Conservation (phyloP, 2,329 filamentous ascomycete species). For the Stagonosporopsis cucurbitacearum region DNA sequence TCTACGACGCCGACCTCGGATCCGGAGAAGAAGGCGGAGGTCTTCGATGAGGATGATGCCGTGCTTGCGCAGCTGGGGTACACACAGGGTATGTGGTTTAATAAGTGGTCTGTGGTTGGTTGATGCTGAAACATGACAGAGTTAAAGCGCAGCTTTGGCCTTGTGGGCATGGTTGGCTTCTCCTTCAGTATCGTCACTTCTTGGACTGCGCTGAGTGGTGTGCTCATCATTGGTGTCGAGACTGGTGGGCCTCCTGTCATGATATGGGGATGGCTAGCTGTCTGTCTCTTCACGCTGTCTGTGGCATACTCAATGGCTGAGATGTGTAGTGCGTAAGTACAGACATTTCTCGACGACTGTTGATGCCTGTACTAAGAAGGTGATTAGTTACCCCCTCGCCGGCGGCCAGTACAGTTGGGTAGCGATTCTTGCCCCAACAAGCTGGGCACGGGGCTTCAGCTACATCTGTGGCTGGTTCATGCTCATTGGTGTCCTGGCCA, state of each 20-base stretch:
- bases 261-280: constrained; percentile 64
- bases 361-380: constrained; percentile 4
- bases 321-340: constrained; percentile 57
- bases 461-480: constrained; percentile 51
- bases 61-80: constrained; percentile 52
- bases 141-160: constrained; percentile 56
- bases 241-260: constrained; percentile 65
- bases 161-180: constrained; percentile 63
- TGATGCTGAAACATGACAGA: constrained; percentile 47
- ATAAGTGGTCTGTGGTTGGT: background rate
- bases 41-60: constrained; percentile 45
- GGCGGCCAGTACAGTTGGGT: constrained; percentile 66
- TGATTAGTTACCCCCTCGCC: constrained; percentile 57
- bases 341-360: background rate
- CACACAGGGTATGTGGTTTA: constrained; percentile 40
- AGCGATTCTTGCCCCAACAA: constrained; percentile 60
- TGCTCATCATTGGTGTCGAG: constrained; percentile 62
- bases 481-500: constrained; percentile 54
- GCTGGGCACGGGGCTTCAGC: constrained; percentile 44
- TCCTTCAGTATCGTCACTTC: constrained; percentile 65
- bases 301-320: constrained; percentile 67
- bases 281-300: constrained; percentile 58
- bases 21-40: constrained; percentile 33
- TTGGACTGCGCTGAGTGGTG: constrained; percentile 64
- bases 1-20: constrained; percentile 19